phyloP scores from a whole-genome alignment of 257 asterid species.

The Sherardia arvensis region DNA sequence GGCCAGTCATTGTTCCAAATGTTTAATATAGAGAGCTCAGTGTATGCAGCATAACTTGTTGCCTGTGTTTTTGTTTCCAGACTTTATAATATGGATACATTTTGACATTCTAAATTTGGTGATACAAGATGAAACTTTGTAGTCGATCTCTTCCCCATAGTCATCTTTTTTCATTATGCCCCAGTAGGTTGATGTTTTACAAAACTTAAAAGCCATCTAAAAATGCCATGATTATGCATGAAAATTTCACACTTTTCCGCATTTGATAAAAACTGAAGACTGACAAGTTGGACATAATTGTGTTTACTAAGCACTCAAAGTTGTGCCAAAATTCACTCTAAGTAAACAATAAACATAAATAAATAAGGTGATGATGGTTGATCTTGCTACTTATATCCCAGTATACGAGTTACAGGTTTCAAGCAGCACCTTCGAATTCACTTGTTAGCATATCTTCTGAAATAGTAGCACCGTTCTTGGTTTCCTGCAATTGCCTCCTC shows the following conservation, averaged over 20 bases:
- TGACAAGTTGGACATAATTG: too few species aligned
- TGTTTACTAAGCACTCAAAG: too few species aligned
- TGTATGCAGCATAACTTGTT: not conserved
- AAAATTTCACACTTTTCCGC: too few species aligned
- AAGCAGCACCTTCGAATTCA: not conserved
- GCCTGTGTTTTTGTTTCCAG: not conserved
- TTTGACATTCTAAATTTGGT: not conserved
- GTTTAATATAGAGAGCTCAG: not conserved
- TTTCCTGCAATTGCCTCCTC: constrained; percentile 65
- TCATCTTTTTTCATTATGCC: too few species aligned
- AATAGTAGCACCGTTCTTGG: constrained; percentile 26
- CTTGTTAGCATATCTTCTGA: not conserved
- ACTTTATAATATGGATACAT: not conserved
- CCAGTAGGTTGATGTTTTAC: too few species aligned
- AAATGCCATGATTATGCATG: too few species aligned
- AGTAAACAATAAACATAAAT: too few species aligned
- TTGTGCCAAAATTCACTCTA: too few species aligned
- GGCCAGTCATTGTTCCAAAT: not conserved
- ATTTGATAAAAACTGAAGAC: too few species aligned
- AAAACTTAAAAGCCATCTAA: too few species aligned
- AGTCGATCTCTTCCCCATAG: not conserved
- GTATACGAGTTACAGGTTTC: not conserved
- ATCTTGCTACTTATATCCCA: not conserved
- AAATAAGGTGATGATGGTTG: too few species aligned
- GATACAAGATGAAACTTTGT: not conserved